A percentile compares a stretch with the other conserved stretches of the same genome.
phyloP scores from a whole-genome alignment of 116 monocot genomes.

The Phalaenopsis hybrid region DNA sequence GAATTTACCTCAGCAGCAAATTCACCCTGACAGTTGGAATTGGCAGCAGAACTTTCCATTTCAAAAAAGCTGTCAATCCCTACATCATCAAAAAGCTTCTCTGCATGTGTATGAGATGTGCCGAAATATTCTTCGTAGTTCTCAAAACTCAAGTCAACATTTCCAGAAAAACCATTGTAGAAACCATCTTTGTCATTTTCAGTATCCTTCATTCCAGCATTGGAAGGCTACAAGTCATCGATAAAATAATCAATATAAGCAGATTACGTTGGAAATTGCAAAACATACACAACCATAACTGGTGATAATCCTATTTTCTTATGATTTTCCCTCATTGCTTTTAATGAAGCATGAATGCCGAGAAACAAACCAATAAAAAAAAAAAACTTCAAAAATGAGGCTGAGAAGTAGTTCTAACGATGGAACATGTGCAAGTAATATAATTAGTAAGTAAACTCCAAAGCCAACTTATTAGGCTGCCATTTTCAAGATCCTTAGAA shows the following conservation, averaged over 20 bases:
- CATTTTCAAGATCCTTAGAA: no score
- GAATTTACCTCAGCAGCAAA: constrained; percentile 45
- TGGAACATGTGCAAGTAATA: background rate
- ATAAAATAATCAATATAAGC: background rate
- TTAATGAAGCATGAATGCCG: background rate
- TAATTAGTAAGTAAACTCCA: background rate
- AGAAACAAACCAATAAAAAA: background rate
- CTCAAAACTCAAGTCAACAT: constrained; percentile 65
- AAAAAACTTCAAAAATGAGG: no score
- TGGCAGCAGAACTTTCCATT: constrained; percentile 33
- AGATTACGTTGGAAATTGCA: background rate
- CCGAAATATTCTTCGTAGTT: constrained; percentile 82
- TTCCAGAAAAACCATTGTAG: constrained; percentile 58
- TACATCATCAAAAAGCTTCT: constrained; percentile 55
- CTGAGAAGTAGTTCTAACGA: background rate
- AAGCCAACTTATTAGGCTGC: background rate
- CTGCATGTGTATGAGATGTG: constrained; percentile 29
- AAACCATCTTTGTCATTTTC: constrained; percentile 33
- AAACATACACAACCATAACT: background rate
- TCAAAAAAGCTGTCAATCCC: constrained; percentile 64
- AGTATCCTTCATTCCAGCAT: constrained; percentile 23
- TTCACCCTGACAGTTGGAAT: constrained; percentile 39
- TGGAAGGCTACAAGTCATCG: constrained; percentile 33
- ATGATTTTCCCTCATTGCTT: background rate
- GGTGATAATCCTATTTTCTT: background rate